phyloP scores from a whole-genome alignment of 495 filamentous ascomycete species.

The Lasiosphaeria miniovina region DNA sequence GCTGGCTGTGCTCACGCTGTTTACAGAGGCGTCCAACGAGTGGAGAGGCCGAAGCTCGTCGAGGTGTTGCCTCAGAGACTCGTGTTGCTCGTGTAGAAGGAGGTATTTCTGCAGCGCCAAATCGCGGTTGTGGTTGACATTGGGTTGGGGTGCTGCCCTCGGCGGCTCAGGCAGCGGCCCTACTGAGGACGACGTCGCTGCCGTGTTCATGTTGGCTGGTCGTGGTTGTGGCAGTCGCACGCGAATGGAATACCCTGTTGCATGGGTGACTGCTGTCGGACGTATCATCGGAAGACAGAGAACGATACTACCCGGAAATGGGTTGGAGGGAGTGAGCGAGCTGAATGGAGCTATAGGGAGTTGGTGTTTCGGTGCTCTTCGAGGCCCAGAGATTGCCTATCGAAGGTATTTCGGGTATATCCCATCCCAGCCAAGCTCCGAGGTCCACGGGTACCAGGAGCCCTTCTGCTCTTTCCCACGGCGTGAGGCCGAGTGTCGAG shows the following conservation, averaged over 20 bases:
- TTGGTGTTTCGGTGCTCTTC: too few relatives aligned
- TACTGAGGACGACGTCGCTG: constrained; percentile 11
- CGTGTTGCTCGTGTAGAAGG: constrained; percentile 53
- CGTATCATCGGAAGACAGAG: constrained; percentile 19
- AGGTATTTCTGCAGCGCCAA: constrained; percentile 56
- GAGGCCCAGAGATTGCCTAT: too few relatives aligned
- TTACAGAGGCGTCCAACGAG: constrained; percentile 21
- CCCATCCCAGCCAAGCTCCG: too few relatives aligned
- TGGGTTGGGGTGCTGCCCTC: constrained; percentile 5
- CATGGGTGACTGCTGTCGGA: constrained; percentile 9
- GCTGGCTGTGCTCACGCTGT: constrained; percentile 35
- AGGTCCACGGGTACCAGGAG: too few relatives aligned
- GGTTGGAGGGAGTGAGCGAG: background rate
- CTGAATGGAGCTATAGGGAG: background rate
- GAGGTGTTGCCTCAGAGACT: constrained; percentile 49
- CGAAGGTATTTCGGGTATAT: too few relatives aligned
- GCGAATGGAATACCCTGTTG: constrained; percentile 16
- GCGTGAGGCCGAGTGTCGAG: background rate
- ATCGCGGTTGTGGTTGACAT: constrained; percentile 38
- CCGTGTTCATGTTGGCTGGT: constrained; percentile 4
- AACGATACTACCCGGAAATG: background rate
- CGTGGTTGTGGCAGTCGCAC: constrained; percentile 7
- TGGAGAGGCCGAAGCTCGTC: constrained; percentile 40
- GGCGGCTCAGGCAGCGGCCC: constrained; percentile 21
- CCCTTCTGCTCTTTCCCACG: too few relatives aligned